Evolutionary conservation across 352 stramenopile species (phyloP).

Genomic region (Pilasporangium apinafurcum): DNA sequence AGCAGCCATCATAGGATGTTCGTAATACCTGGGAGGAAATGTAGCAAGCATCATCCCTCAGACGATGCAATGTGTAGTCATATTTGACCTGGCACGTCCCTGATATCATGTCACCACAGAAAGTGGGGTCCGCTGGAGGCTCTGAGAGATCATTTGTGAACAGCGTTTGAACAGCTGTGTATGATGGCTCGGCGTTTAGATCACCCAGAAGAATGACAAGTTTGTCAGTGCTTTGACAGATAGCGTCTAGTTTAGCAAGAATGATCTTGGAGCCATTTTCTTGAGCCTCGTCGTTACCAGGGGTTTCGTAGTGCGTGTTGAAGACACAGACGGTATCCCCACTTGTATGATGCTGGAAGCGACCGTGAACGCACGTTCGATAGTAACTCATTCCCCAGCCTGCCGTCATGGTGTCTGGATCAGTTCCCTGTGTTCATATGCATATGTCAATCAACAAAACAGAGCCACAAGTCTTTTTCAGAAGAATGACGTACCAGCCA

Average conservation of each 20-base stretch:
- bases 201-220: conserved; percentile 60
- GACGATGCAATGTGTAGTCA: conserved; percentile 52
- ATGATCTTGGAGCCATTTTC: conserved; percentile 63
- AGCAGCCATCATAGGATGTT: conserved; percentile 57
- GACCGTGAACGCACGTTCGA: conserved; percentile 58
- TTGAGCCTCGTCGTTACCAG: conserved; percentile 66
- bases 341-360: conserved; percentile 63
- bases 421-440: conserved; percentile 17
- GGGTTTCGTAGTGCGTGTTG: conserved; percentile 83
- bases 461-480: neutral
- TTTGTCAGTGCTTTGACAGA: conserved; percentile 52
- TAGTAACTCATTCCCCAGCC: conserved; percentile 71
- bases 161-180: conserved; percentile 57
- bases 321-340: conserved; percentile 61
- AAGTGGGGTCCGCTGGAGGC: conserved; percentile 44
- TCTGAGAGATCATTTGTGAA: conserved; percentile 42
- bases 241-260: conserved; percentile 29
- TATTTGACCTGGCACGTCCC: conserved; percentile 60
- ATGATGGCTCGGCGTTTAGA: conserved; percentile 65
- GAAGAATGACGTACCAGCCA: conserved; percentile 31
- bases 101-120: conserved; percentile 61
- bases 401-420: conserved; percentile 37
- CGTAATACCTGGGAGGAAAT: conserved; percentile 53
- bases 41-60: conserved; percentile 36
- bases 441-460: neutral